A percentile compares a stretch with the other conserved stretches of the same genome.
Conservation (phyloP, 2,329 filamentous ascomycete genomes). For the Raffaelea deltoideospora region DNA sequence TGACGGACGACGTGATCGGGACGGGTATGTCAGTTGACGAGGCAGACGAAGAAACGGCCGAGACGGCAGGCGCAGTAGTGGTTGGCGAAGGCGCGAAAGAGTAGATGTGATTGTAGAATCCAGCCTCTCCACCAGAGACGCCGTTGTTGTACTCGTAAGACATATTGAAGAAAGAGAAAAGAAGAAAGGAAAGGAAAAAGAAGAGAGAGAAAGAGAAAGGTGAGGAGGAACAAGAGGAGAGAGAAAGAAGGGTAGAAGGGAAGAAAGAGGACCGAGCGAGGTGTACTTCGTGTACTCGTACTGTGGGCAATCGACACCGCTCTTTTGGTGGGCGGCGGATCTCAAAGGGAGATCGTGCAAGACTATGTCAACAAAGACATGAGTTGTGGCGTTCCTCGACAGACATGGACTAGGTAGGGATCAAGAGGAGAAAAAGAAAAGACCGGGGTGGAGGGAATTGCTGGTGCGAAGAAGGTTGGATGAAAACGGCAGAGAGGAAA, state of each 20-base stretch:
- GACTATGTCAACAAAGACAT: conserved; percentile 3
- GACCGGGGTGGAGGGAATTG: not conserved
- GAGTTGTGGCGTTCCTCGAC: no score
- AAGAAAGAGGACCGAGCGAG: not conserved
- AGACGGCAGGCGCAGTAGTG: no score
- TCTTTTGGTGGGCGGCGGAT: conserved; percentile 9
- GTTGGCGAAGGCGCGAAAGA: conserved; percentile 20
- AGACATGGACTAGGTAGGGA: no score
- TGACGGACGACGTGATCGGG: conserved; percentile 19
- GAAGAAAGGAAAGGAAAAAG: not conserved
- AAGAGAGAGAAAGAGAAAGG: not conserved
- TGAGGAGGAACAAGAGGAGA: not conserved
- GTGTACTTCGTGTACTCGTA: conserved; percentile 3
- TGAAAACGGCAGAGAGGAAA: not conserved
- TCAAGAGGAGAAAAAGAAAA: no score
- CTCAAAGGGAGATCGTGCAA: conserved; percentile 4
- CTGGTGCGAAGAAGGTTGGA: not conserved
- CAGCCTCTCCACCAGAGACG: conserved; percentile 36
- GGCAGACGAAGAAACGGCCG: conserved; percentile 8
- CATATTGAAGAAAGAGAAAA: conserved; percentile 4
- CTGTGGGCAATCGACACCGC: conserved; percentile 9
- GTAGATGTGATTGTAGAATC: conserved; percentile 36
- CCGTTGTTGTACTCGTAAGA: conserved; percentile 6
- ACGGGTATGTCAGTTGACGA: conserved; percentile 20
- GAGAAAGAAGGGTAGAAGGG: not conserved